Base-by-base conservation (phyloP, 2,329 filamentous ascomycete species). In the Calycina herbarum region DNA sequence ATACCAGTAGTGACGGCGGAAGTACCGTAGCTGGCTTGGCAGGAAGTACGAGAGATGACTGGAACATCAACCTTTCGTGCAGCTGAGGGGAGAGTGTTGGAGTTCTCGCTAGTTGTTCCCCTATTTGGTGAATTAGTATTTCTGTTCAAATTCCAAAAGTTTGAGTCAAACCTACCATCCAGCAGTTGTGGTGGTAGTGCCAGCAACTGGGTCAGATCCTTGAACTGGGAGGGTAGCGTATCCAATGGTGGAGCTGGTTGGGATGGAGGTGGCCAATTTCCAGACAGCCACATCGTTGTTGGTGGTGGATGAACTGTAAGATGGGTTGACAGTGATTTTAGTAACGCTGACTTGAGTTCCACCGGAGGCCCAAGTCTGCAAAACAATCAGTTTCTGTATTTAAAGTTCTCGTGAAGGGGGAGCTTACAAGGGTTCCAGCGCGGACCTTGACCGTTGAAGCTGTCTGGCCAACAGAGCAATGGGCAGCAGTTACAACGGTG, bases 401-500 rank as follows among this genome's bases (percentile, higher is more conserved):
- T 35, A 42, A 3, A 33, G 11, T 13, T 51, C 11, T 13, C 6
- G 33, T n/a, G 29, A 27, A 35, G 56, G 24, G 56, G 17, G 29
- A 59, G 61, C 69, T 40, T 71, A 72, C 70, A 24, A 66, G 59
- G 13, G 69, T 67, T 38, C 70, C 70, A 17, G 67, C 69, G 29
- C 70, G 70, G 51, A 72, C 64, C 62, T 62, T 70, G 62, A 72
- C 68, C 29, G 54, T 27, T 15, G 62, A 66, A 40, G 69, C 62
- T 1, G 59, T 5, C 33, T 59, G 57, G 38, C 31, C 45, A 1
- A 69, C 62, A 5, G 69, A 69, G 66, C 70, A 72, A 63, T 72
- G 70, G 20, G 63, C 70, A 35, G 70, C 70, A 5, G 70, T 72
- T 13, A 72, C 61, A 24, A 72, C 68, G n/a, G 70, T 71, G 38